Base-by-base conservation (phyloP, 352 stramenopile genomes). In the Phytophthora syringae region DNA sequence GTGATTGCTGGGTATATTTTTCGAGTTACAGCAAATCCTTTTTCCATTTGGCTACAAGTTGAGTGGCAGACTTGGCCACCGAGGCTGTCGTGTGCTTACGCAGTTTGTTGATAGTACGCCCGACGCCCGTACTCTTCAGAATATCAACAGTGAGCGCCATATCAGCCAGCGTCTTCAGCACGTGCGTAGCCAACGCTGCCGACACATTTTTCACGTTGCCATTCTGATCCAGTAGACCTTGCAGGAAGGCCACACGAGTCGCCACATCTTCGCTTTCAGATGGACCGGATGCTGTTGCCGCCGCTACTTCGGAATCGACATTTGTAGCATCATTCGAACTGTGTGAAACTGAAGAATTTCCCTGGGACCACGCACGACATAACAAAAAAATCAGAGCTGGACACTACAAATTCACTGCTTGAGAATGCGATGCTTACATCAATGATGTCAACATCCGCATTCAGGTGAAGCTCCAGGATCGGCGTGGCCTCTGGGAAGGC, bases 31-130 rank as follows among this genome's bases (percentile, higher is more conserved):
- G 72, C 76, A 93, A 62, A 44, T 91, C 81, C 27, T 93, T 93
- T 64, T 96, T 96, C 86, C 88, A 96, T 70, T 92, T 88, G 53
- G 84, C 80, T 15, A 94, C 85, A 20, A 96, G 74, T 56, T 83
- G 72, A 24, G 83, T 86, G 1, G 88, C 86, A 9, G 64, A 66
- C 51, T 86, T 90, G 16, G 86, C 80, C 9, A 96, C 88, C 1
- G 85, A 62, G 5, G 86, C 64, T 25, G 72, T 69, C 18, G 71
- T 58, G 39, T 96, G 88, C 66, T 96, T 96, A 40, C 86, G 81
- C 20, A 96, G 70, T 60, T 96, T 96, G 75, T 94, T 94, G 69
- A 96, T 93, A 45, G 86, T 88, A 43, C 84, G 81, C 1, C 88
- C 88, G 16, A 96, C 54, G 52, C 88, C 88, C 21, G 88, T 96